Evolutionary conservation across 2,329 filamentous ascomycete species (phyloP), one percentile per base, ranked within the genome.

Genomic region (Penicillium sp.): DNA sequence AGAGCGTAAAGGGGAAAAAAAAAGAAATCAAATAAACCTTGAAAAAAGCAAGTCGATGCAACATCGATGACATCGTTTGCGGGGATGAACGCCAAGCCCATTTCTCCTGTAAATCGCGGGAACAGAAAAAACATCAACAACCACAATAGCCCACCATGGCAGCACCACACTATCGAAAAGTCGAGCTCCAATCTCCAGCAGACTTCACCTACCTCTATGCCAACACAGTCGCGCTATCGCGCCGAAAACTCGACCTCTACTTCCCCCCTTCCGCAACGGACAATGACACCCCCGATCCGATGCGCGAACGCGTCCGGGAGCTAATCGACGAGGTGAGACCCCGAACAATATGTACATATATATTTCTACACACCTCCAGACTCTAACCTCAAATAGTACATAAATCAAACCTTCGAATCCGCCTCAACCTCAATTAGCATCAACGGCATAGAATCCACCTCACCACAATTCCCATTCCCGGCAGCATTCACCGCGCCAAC

Each of bases 171-270:
- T 74, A 81, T 64, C 77, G 79, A 64, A 81, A 80, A 66, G 76
- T 81, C 67, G 79, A 81, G 59, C 75, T 81, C n/a, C 79, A 81
- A 67, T 78, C 79, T 45, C 71, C 78, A 54, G 73, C 75, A 58
- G 79, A 81, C 70, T 76, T 81, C 50, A 77, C 75, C 53, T 81
- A 80, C 58, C 78, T 81, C 48, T 77, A 79, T 61, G 67, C 71
- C 60, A 81, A 81, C 67, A 74, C 78, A 27, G 64, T 75, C 56
- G 69, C 72, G 4, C 70, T 77, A 57, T 78, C 79, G 23, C 78
- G 74, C 56, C 72, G 76, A 63, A 81, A 81, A 68, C 71, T 81
- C 56, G 79, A 81, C 62, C 71, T 80, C 25, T 75, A 80, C 59
- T 74, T 81, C 15, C 79, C 79, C 54, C 78, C 74, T 25, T 77